Evolutionary conservation across 192 early-diverging fungal genomes (phyloP), one percentile per base, ranked within the genome.

Genomic region (Backusella tuberculispora): DNA sequence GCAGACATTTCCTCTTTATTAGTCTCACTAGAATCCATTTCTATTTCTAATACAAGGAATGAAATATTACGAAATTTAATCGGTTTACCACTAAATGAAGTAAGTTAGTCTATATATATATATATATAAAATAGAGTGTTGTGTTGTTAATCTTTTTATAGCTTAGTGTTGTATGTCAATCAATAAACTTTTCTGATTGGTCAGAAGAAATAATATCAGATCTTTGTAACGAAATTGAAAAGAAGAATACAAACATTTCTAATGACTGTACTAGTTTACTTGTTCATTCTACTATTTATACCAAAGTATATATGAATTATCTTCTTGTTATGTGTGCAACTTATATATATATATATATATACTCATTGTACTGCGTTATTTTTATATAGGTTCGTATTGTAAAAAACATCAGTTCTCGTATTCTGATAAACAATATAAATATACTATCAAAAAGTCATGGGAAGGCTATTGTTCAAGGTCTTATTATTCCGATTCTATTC

Each of bases 391-490:
- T 60, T 60, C 26, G 53, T 12, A 60, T 60, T 60, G 53, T 60
- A 60, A 60, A 60, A 60, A 60, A 24, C 21, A 60, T 60, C 53
- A 60, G 13, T 60, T 60, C 53, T 13, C 53, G 53, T 26, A 60
- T 60, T 24, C 53, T 60, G 0, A 60, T 26, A 21, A 60, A 10
- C 24, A 60, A 60, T 24, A 60, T 29, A 8, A 60, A 19, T 0
- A 5, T 26, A 9, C 21, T 60, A 8, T 24, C 53, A 26, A 60
- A 60, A 26, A 60, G 10, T 13, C 53, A 60, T 26, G 53, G 53
- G 24, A 60, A 60, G 21, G 53, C 53, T 12, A 13, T 60, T 0
- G 53, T 19, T 12, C 53, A 60, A 24, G 53, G 53, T 2, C 53
- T 60, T 60, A 12, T 60, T 4, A 26, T 60, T 26, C 53, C 53